These are phyloP conservation scores for Cubamyces sp. DNA, from an alignment of 768 basidiomycete genomes.

Conservation along the genomic window DNA sequence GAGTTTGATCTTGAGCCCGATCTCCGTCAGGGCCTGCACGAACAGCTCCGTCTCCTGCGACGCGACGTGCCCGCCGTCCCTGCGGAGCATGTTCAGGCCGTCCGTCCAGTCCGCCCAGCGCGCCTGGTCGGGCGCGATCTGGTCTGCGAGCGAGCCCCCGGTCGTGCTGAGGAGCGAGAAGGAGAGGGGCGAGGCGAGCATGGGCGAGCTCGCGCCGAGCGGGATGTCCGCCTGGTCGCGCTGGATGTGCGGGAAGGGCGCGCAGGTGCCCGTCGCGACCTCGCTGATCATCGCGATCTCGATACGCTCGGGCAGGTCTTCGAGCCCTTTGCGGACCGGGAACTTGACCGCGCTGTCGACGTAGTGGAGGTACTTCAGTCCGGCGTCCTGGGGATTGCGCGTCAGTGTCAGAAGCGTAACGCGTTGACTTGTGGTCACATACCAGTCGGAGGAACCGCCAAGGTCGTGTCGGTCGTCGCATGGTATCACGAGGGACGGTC, in stretches of 20 bases:
- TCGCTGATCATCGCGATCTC: conserved; percentile 82
- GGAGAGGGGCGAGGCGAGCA: conserved; percentile 67
- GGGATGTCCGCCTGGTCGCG: conserved; percentile 49
- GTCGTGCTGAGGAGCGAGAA: conserved; percentile 72
- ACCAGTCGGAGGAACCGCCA: conserved; percentile 92
- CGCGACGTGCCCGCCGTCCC: conserved; percentile 80
- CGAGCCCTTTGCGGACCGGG: conserved; percentile 76
- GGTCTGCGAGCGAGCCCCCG: conserved; percentile 76
- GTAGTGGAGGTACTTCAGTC: conserved; percentile 81
- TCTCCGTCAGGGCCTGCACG: conserved; percentile 85
- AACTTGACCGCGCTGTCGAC: conserved; percentile 83
- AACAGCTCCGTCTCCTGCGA: conserved; percentile 87
- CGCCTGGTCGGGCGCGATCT: conserved; percentile 73
- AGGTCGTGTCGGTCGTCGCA: conserved; percentile 61
- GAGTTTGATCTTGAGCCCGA: conserved; percentile 89
- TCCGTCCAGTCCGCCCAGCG: conserved; percentile 96
- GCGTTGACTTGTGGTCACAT: neutral
- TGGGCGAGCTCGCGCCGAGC: conserved; percentile 55
- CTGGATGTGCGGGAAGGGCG: conserved; percentile 61
- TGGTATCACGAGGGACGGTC: conserved; percentile 50
- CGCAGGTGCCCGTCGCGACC: conserved; percentile 75
- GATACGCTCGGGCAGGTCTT: conserved; percentile 86
- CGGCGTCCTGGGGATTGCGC: conserved; percentile 61
- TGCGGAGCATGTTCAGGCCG: conserved; percentile 84
- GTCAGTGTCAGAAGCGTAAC: neutral